These are phyloP conservation scores for Phyllostachys edulis DNA, from an alignment of 176 grass and related monocot species.

Conservation along the genomic window DNA sequence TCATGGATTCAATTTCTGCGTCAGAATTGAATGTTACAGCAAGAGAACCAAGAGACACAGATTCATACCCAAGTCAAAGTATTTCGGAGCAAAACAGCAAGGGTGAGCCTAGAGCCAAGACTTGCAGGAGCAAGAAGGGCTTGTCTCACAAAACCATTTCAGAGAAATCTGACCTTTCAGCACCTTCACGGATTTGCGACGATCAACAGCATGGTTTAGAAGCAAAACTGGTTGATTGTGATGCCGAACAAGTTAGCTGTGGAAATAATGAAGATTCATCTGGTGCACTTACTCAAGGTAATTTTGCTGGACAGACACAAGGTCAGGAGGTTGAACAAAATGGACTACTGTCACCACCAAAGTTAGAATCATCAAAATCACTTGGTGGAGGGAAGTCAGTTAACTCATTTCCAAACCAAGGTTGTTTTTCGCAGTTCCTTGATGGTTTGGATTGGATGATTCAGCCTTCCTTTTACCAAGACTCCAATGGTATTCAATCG, in stretches of 20 bases:
- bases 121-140: conserved; percentile 48
- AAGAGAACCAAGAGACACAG: conserved; percentile 28
- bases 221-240: conserved; percentile 11
- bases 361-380: conserved; percentile 49
- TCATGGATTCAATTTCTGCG: conserved; percentile 22
- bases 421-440: conserved; percentile 43
- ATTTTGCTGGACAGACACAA: conserved; percentile 31
- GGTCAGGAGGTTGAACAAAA: conserved; percentile 40
- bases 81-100: conserved; percentile 45
- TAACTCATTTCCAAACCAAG: conserved; percentile 51
- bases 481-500: conserved; percentile 44
- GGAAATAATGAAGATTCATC: conserved; percentile 44
- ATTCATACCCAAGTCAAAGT: conserved; percentile 38
- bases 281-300: conserved; percentile 34
- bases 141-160: conserved; percentile 42
- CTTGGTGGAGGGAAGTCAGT: conserved; percentile 46
- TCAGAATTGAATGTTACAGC: conserved; percentile 32
- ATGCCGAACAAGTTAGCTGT: conserved; percentile 10
- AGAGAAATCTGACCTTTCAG: conserved; percentile 51
- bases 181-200: conserved; percentile 36
- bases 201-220: conserved; percentile 32
- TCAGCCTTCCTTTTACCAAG: conserved; percentile 62
- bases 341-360: conserved; percentile 28
- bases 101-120: conserved; percentile 42
- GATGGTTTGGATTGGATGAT: conserved; percentile 75